Evolutionary conservation across 257 asterid genomes (phyloP), one percentile per base, ranked within the genome.

Genomic region (Fraxinus americana): DNA sequence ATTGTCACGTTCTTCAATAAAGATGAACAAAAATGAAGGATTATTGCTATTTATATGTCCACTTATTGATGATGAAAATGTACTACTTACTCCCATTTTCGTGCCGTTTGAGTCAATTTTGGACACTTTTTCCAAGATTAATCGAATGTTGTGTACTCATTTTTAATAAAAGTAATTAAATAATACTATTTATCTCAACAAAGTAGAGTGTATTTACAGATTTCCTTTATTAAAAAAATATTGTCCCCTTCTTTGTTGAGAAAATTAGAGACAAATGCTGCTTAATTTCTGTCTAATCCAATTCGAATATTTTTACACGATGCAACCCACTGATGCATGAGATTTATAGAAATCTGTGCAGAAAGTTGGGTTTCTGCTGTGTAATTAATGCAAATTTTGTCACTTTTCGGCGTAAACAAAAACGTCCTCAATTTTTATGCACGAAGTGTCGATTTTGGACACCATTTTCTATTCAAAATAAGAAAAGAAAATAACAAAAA

Each of bases 401-500:
- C 69, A 25, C 69, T 63, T 63, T 63, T 63, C 69, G 69, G 34
- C 69, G 30, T 63, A 63, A 63, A 63, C 68, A 63, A 63, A 63
- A 23, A 4, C 7, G 1, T 19, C 27, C 10, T 54, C 27, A 54
- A 54, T 54, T 4, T 5, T 25, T 54, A 54, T 54, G 65, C 65
- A 54, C 19, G 27, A 54, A 54, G 7, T 19, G 65, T 54, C 65
- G 19, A 17, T 16, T 5, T 54, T 54, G 10, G 3, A 54, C 63
- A 4, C 63, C 63, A 52, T 16, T 52, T 54, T 17, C 23, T 52
- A 52, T 52, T 52, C 63, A 52, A 52, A 52, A 16, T 52, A 19
- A 19, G 19, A 52, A 50, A 19, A 19, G 63, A 52, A 52, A 52
- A 25, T 8, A 52, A 52, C 65, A 54, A 19, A 54, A 54, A 17